Percentiles rank a stretch among this genome's conserved stretches.
Conservation (phyloP, 2,329 filamentous ascomycete species). For the Xylariaceae sp. region DNA sequence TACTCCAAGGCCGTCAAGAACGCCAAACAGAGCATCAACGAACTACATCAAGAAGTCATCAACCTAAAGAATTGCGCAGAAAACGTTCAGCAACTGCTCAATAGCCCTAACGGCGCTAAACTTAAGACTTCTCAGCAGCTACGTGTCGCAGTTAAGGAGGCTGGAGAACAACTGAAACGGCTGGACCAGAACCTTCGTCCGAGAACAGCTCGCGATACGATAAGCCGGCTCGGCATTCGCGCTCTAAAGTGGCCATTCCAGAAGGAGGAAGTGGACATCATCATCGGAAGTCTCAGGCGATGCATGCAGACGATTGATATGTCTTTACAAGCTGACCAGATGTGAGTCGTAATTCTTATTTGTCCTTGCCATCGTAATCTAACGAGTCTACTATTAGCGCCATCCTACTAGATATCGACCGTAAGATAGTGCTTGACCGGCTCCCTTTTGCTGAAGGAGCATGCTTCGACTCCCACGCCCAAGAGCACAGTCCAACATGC, state of each 20-base stretch:
- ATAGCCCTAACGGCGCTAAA: neutral
- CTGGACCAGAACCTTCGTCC: slow-evolving; percentile 36
- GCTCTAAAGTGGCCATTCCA: slow-evolving; percentile 48
- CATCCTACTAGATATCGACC: neutral
- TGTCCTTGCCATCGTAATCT: neutral
- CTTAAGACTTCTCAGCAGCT: neutral
- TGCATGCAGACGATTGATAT: slow-evolving; percentile 38
- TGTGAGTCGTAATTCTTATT: slow-evolving; percentile 29
- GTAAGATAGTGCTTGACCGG: slow-evolving; percentile 27
- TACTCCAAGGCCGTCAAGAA: neutral
- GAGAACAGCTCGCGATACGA: slow-evolving; percentile 33
- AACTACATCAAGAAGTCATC: neutral
- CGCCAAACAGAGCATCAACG: neutral
- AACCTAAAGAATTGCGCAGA: neutral
- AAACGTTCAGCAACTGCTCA: neutral
- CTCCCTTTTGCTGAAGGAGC: slow-evolving; percentile 27
- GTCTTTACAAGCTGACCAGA: slow-evolving; percentile 44
- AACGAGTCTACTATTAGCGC: neutral
- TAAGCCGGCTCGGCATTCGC: slow-evolving; percentile 42
- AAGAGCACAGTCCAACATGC: slow-evolving; percentile 42
- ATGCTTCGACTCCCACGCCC: slow-evolving; percentile 43
- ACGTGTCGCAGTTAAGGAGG: neutral
- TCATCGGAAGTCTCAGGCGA: slow-evolving; percentile 36
- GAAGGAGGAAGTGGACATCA: slow-evolving; percentile 42
- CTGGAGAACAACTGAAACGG: slow-evolving; percentile 25